phyloP scores from a whole-genome alignment of 352 stramenopile genomes.

The Elongisporangium prolatum region DNA sequence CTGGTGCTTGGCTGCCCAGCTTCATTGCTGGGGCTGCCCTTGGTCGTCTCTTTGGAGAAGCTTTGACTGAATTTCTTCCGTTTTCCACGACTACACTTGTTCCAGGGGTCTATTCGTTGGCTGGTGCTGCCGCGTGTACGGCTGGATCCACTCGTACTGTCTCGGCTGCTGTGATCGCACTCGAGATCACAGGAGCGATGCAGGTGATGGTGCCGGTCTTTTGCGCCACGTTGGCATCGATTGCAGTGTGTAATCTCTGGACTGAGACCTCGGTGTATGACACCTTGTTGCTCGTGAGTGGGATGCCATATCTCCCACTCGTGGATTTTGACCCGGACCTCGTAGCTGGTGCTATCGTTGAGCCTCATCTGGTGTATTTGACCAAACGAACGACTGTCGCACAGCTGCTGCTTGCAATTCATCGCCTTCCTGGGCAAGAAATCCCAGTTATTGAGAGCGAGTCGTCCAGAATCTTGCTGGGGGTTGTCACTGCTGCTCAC shows the following conservation, averaged over 20 bases:
- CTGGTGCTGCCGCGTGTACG: conserved; percentile 68
- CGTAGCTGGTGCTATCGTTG: conserved; percentile 62
- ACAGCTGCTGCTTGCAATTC: conserved; percentile 62
- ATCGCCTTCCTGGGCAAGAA: conserved; percentile 64
- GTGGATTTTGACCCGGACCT: conserved; percentile 63
- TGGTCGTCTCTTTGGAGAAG: conserved; percentile 75
- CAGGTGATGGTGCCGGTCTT: conserved; percentile 81
- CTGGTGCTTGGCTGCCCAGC: conserved; percentile 78
- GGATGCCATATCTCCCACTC: conserved; percentile 81
- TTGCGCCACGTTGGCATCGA: conserved; percentile 58
- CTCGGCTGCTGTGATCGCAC: conserved; percentile 80
- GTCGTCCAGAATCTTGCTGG: conserved; percentile 59
- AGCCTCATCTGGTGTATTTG: conserved; percentile 66
- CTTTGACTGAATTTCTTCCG: conserved; percentile 9
- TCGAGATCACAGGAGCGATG: conserved; percentile 85
- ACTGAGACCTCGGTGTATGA: conserved; percentile 82
- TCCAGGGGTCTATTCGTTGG: conserved; percentile 74
- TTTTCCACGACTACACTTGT: conserved; percentile 21
- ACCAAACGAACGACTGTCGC: conserved; percentile 67
- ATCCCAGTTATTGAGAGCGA: conserved; percentile 76
- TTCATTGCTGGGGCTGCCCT: conserved; percentile 84
- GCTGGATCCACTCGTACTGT: conserved; percentile 69
- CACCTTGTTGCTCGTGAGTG: conserved; percentile 67
- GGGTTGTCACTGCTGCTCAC: conserved; percentile 54
- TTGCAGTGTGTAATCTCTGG: conserved; percentile 57